A percentile compares a stretch with the other conserved stretches of the same genome.
phyloP scores from a whole-genome alignment of 768 basidiomycete species.

The Tylopilus plumbeoviolaceoides region DNA sequence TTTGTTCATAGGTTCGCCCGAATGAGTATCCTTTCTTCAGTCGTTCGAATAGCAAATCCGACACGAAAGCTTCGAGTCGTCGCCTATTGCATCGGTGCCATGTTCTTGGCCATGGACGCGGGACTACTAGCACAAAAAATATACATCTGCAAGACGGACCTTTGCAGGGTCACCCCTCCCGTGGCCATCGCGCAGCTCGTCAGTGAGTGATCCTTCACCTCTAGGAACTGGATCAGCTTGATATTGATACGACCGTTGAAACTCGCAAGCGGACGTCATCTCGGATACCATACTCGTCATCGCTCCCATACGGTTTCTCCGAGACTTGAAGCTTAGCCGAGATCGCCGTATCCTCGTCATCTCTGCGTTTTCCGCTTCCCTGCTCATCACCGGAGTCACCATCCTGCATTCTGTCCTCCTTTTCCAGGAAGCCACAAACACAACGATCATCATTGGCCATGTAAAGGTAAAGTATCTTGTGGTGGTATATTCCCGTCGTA shows the following conservation, averaged over 20 bases:
- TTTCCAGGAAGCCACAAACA: conserved; percentile 1
- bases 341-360: conserved; percentile 20
- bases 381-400: conserved; percentile 20
- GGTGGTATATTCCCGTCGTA: background rate
- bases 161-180: background rate
- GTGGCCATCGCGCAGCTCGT: conserved; percentile 22
- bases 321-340: conserved; percentile 12
- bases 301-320: conserved; percentile 9
- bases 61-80: conserved; percentile 4
- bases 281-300: conserved; percentile 21
- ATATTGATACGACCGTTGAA: background rate
- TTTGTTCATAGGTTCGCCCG: conserved; percentile 19
- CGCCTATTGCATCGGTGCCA: conserved; percentile 13
- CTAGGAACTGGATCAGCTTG: background rate
- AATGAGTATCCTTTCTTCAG: conserved; percentile 27
- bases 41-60: conserved; percentile 21
- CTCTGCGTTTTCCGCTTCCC: conserved; percentile 18
- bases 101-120: conserved; percentile 15
- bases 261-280: conserved; percentile 18
- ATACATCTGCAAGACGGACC: conserved; percentile 1
- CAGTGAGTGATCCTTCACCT: conserved; percentile 13
- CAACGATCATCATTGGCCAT: conserved; percentile 18
- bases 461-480: conserved; percentile 15
- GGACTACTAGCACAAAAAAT: conserved; percentile 20
- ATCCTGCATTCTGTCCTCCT: conserved; percentile 24